Evolutionary conservation across 441 rosid species (phyloP).

Genomic region (Corymbia citriodora): DNA sequence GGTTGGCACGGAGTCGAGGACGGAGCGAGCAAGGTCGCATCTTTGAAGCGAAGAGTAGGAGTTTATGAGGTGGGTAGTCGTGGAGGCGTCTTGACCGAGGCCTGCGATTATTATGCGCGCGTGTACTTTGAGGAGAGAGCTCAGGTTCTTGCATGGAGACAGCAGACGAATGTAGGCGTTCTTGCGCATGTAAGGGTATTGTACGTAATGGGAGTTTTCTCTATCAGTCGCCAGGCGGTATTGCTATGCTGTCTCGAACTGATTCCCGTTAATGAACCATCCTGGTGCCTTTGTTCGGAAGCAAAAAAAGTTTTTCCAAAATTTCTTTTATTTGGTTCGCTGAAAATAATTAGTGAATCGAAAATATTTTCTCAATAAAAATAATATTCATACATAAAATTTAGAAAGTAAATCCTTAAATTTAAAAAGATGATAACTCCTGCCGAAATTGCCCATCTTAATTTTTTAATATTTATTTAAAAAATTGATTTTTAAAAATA

Average conservation of each 20-base stretch:
- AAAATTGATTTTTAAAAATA: no score
- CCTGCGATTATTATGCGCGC: conserved; percentile 28
- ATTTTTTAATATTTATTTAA: no score
- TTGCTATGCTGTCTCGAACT: neutral
- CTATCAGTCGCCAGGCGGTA: neutral
- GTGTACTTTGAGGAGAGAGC: conserved; percentile 29
- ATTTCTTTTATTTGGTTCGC: no score
- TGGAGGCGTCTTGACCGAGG: conserved; percentile 11
- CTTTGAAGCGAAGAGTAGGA: conserved; percentile 34
- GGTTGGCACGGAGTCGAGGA: conserved; percentile 25
- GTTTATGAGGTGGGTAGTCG: conserved; percentile 23
- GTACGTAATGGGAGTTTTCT: neutral
- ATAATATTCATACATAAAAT: no score
- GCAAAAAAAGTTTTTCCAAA: no score
- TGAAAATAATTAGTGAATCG: no score
- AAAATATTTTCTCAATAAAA: no score
- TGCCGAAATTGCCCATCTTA: no score
- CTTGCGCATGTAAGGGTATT: neutral
- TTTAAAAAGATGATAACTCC: no score
- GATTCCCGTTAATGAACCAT: no score
- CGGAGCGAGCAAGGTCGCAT: conserved; percentile 30
- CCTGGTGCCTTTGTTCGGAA: no score
- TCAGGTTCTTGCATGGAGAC: conserved; percentile 30
- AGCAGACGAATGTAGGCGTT: conserved; percentile 14
- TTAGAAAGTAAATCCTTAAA: no score